Percentiles rank a stretch among this genome's conserved stretches.
phyloP scores from a whole-genome alignment of 208 protist species.

The Phytomonas francai region DNA sequence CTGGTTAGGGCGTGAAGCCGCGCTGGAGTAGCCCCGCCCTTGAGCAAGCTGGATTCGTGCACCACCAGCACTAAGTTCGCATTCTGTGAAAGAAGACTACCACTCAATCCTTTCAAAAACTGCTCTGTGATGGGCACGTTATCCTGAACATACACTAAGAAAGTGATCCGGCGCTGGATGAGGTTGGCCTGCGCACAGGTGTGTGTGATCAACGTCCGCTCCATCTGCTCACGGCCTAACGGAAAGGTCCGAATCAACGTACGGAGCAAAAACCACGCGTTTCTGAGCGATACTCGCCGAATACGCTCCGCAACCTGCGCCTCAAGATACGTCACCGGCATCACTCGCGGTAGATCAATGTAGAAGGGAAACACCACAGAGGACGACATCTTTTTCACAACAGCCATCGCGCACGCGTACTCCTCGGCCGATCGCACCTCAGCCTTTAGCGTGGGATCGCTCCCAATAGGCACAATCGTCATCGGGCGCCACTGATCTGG shows the following conservation, averaged over 20 bases:
- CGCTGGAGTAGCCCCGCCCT: conserved; percentile 35
- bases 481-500: conserved; percentile 68
- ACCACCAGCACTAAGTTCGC: conserved; percentile 76
- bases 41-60: conserved; percentile 57
- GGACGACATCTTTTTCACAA: conserved; percentile 56
- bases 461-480: conserved; percentile 59
- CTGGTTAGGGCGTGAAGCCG: conserved; percentile 9
- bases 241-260: conserved; percentile 79
- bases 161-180: conserved; percentile 73
- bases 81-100: conserved; percentile 52
- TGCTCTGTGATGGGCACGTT: conserved; percentile 58
- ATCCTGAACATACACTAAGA: conserved; percentile 67
- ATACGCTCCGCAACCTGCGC: conserved; percentile 72
- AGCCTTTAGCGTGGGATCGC: conserved; percentile 15
- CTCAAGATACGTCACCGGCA: conserved; percentile 55
- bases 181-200: conserved; percentile 80
- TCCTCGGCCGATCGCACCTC: conserved; percentile 39
- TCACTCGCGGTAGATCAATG: conserved; percentile 55
- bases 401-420: conserved; percentile 39
- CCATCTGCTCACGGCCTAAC: conserved; percentile 60
- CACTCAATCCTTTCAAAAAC: conserved; percentile 40
- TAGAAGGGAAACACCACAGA: conserved; percentile 76
- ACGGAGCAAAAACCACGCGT: conserved; percentile 72
- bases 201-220: conserved; percentile 70
- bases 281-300: conserved; percentile 72